Evolutionary conservation across 2,329 filamentous ascomycete genomes (phyloP).

Genomic region (Magnaporthales sp.): DNA sequence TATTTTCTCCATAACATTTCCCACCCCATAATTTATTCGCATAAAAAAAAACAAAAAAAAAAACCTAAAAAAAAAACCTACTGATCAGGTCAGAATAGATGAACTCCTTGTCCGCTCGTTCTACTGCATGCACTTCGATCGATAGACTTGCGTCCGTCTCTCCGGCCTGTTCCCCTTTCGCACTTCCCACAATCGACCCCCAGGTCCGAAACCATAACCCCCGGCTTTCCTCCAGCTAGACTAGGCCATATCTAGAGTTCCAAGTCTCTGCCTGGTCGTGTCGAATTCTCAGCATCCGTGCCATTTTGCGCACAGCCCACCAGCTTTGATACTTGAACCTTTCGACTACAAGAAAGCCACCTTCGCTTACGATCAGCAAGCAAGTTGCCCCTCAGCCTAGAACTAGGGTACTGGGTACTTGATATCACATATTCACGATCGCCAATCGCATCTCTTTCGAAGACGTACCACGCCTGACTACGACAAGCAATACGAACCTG

Average conservation of each 20-base stretch:
- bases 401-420: neutral
- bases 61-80: too few relatives aligned
- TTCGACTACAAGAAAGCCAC: neutral
- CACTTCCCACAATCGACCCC: neutral
- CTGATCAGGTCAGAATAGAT: neutral
- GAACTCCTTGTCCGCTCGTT: neutral
- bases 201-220: neutral
- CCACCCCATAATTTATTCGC: neutral
- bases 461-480: neutral
- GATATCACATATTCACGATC: neutral
- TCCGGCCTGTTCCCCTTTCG: neutral
- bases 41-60: too few relatives aligned
- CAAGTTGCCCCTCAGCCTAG: neutral
- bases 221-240: neutral
- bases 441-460: neutral
- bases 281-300: neutral
- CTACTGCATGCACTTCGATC: neutral
- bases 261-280: neutral
- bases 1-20: neutral
- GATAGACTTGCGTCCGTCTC: neutral
- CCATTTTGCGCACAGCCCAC: neutral
- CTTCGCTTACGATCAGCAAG: neutral
- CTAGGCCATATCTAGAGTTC: neutral
- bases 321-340: neutral
- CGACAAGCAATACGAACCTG: neutral